A percentile compares a stretch with the other conserved stretches of the same genome.
Conservation (phyloP, 2,329 filamentous ascomycete species). For the Curvularia verruculosa region DNA sequence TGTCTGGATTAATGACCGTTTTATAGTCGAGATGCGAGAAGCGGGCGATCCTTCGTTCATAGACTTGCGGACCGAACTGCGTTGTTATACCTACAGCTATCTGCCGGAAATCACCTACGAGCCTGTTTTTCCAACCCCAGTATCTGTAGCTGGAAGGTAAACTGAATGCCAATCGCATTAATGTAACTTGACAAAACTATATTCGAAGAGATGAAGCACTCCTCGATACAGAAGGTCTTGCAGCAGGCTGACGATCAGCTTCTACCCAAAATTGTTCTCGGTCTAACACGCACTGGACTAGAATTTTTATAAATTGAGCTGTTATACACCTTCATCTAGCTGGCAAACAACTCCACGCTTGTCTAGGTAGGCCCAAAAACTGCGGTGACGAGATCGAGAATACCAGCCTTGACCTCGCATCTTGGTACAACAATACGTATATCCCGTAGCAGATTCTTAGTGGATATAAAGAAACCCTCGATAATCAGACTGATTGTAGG, state of each 20-base stretch:
- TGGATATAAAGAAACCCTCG: background rate
- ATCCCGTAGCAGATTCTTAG: background rate
- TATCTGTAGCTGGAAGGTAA: conserved; percentile 4
- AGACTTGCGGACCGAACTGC: background rate
- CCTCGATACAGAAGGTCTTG: background rate
- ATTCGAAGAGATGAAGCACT: background rate
- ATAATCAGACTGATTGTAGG: background rate
- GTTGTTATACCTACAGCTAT: conserved; percentile 1
- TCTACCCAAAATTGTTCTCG: background rate
- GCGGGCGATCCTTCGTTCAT: background rate
- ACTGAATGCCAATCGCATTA: background rate
- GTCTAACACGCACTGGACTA: background rate
- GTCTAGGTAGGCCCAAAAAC: background rate
- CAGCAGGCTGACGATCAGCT: background rate
- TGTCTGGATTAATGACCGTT: background rate
- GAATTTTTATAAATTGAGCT: background rate
- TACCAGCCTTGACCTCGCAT: background rate
- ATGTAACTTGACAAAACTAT: conserved; percentile 1
- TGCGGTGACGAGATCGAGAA: background rate
- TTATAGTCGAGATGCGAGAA: background rate
- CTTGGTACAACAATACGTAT: conserved; percentile 3
- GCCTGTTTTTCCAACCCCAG: background rate
- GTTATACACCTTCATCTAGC: background rate
- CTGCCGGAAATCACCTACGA: background rate
- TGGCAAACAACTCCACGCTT: background rate